Percentiles rank a stretch among this genome's conserved stretches.
Conservation (phyloP, 352 stramenopile species). For the Phytophthora parvispora region DNA sequence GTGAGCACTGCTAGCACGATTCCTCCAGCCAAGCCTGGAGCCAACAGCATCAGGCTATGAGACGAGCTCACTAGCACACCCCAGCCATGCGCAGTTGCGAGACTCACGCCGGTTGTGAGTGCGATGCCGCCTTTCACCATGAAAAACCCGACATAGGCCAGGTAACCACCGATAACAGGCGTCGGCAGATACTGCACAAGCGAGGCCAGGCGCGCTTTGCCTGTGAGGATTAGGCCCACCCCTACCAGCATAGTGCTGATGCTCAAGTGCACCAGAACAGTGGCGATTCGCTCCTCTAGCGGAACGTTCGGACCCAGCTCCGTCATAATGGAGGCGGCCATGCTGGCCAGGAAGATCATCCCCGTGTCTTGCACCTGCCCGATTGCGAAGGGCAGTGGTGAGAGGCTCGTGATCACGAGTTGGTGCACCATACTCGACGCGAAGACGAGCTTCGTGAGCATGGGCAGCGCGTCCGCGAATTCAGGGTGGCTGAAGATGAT, state of each 20-base stretch:
- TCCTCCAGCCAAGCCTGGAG: conserved; percentile 80
- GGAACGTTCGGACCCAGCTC: conserved; percentile 67
- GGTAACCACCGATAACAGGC: conserved; percentile 96
- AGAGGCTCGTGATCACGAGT: conserved; percentile 92
- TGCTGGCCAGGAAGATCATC: conserved; percentile 97
- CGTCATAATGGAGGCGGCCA: conserved; percentile 93
- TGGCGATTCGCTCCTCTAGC: conserved; percentile 82
- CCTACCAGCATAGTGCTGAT: conserved; percentile 93
- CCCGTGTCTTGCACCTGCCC: conserved; percentile 97
- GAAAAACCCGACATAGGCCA: conserved; percentile 98
- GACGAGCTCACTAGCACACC: conserved; percentile 56
- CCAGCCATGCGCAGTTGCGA: conserved; percentile 84
- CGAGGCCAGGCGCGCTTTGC: conserved; percentile 90
- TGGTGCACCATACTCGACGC: conserved; percentile 96
- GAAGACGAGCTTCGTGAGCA: conserved; percentile 94
- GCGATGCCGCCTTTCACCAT: conserved; percentile 93
- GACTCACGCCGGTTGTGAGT: conserved; percentile 83
- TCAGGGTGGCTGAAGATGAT: conserved; percentile 95
- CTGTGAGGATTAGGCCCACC: conserved; percentile 92
- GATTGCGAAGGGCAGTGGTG: conserved; percentile 96
- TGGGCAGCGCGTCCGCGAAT: conserved; percentile 60
- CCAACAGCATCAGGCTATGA: conserved; percentile 75
- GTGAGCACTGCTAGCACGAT: conserved; percentile 79
- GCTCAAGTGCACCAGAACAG: conserved; percentile 94
- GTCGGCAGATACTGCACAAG: conserved; percentile 97